These are phyloP conservation scores for Juglanconis juglandina DNA, from an alignment of 2,329 filamentous ascomycete species.

Conservation along the genomic window DNA sequence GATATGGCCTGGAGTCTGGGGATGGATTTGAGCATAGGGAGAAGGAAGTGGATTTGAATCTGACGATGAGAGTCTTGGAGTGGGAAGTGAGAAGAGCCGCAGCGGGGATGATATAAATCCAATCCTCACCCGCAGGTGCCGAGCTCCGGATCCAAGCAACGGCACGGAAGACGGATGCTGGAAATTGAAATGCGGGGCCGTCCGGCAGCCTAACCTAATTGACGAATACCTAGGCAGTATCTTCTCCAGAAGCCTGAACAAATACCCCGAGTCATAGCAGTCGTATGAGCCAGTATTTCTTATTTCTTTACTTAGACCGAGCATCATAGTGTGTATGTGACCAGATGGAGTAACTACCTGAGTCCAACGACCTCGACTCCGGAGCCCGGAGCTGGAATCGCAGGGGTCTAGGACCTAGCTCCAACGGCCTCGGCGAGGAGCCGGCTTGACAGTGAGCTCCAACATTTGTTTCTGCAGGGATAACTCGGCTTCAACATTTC, in stretches of 20 bases:
- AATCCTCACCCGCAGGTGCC: background rate
- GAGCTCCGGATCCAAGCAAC: background rate
- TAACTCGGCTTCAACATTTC: background rate
- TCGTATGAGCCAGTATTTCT: too few relatives aligned
- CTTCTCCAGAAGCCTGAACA: too few relatives aligned
- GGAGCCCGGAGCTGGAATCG: too few relatives aligned
- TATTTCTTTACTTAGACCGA: too few relatives aligned
- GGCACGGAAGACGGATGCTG: background rate
- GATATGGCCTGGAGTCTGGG: constrained; percentile 14
- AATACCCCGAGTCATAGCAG: too few relatives aligned
- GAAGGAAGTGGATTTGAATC: background rate
- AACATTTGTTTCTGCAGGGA: background rate
- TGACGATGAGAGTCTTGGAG: background rate
- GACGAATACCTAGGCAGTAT: too few relatives aligned
- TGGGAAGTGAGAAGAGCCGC: background rate
- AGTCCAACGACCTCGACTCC: too few relatives aligned
- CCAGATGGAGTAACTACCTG: too few relatives aligned
- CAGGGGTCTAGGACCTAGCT: background rate
- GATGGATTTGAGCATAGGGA: constrained; percentile 6
- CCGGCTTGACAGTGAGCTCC: background rate
- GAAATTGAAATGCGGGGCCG: background rate
- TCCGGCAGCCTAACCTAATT: background rate
- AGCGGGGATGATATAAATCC: background rate
- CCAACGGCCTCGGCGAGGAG: background rate
- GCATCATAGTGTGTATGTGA: too few relatives aligned